Evolutionary conservation across 2,329 filamentous ascomycete genomes (phyloP), one percentile per base, ranked within the genome.

Genomic region (Cordyceps cicadae): DNA sequence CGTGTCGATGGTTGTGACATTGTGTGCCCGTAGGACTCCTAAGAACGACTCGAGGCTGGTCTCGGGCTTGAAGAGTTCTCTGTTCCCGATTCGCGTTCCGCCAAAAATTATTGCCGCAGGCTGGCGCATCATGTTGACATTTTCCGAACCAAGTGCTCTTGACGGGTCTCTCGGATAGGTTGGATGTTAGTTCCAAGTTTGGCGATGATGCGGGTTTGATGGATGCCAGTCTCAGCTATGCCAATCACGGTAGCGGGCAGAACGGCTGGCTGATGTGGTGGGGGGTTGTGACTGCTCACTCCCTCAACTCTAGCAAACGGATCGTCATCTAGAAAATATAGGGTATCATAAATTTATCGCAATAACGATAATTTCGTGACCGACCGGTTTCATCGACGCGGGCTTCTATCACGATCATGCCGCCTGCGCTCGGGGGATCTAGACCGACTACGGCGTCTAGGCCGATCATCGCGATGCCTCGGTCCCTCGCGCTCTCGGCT

Each of bases 41-140:
- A 63, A 54, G 50, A 63, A 63, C 34, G 19, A 41, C 2, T 61
- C 37, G 5, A 63, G 53, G 15, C 34, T 37, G 5, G 43, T 62
- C 19, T 63, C 41, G 14, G 63, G 59, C 48, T 57, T 62, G 48
- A 63, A 64, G 5, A 62, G 46, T 34, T 60, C 59, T 52, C 59
- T 62, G 49, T 64, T 64, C 17, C 63, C 63, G 32, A 64, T 62
- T 48, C 62, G 51, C 12, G 63, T 63, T 21, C 62, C 63, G 32
- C 63, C 63, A 61, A 64, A 64, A 24, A 64, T 53, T 12, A 12
- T 48, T 24, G 48, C 43, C 19, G 60, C 56, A 21, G 63, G 62
- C 26, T 26, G 41, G 19, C 12, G 48, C 29, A 32, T 32, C 34
- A 58, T 43, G 7, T 15, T 51, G 34, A 37, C 6, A 2, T 2